Percentiles rank a stretch among this genome's conserved stretches.
These are phyloP conservation scores for Sporothrix brasiliensis DNA, from an alignment of 2,329 filamentous ascomycete species.

Conservation along the genomic window DNA sequence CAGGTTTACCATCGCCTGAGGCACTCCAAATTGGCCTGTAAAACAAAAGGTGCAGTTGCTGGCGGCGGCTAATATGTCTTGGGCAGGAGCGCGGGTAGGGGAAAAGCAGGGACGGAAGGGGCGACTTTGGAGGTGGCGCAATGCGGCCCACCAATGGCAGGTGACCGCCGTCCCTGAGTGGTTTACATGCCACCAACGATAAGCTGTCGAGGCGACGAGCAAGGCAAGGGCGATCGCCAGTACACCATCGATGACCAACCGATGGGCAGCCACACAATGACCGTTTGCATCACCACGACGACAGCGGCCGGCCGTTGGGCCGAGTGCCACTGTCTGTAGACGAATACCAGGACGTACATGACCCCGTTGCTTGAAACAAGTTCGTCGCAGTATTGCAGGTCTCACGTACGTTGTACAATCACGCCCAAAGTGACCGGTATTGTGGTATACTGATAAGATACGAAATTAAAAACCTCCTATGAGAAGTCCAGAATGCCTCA, in stretches of 20 bases:
- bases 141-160: slow-evolving; percentile 13
- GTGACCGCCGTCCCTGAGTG: not conserved
- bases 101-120: not conserved
- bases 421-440: not conserved
- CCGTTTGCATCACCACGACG: not conserved
- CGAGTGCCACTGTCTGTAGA: not conserved
- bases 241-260: not conserved
- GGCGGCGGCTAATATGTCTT: not conserved
- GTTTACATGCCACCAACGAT: slow-evolving; percentile 8
- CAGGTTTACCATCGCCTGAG: slow-evolving; percentile 27
- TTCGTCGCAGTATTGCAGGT: not conserved
- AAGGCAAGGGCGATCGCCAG: not conserved
- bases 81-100: not conserved
- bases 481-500: not conserved
- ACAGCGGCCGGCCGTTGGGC: not conserved
- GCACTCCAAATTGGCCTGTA: slow-evolving; percentile 14
- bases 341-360: not conserved
- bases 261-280: not conserved
- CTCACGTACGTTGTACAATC: not conserved
- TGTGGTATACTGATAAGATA: not conserved
- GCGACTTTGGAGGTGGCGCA: not conserved
- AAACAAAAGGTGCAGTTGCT: not conserved
- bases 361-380: not conserved
- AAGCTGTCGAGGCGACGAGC: slow-evolving; percentile 5
- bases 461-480: slow-evolving; percentile 25